phyloP scores from a whole-genome alignment of 179 eudicot genomes.

The Spergularia azorica region DNA sequence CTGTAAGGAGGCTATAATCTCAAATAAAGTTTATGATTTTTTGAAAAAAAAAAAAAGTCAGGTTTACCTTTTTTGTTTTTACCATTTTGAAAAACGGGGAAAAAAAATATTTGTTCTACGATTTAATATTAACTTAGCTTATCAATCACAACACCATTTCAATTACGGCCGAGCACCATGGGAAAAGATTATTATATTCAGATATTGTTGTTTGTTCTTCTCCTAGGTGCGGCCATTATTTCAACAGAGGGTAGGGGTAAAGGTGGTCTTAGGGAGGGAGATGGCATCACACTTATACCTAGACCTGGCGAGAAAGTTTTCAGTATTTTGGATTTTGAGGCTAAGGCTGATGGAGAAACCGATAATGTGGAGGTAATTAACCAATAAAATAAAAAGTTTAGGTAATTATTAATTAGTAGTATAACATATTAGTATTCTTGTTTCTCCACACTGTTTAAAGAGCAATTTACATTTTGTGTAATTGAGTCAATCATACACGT shows the following conservation, averaged over 20 bases:
- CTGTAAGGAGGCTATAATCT: conserved; percentile 21
- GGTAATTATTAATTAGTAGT: neutral
- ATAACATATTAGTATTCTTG: neutral
- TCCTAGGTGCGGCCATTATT: conserved; percentile 27
- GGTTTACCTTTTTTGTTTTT: neutral
- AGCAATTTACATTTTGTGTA: too few relatives aligned
- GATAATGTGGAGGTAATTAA: conserved; percentile 51
- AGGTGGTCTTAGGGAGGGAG: conserved; percentile 31
- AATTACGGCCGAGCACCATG: conserved; percentile 16
- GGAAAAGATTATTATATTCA: conserved; percentile 4
- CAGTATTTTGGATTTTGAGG: conserved; percentile 48
- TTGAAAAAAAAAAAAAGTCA: neutral
- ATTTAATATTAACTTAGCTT: neutral
- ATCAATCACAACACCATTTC: neutral
- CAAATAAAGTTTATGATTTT: neutral
- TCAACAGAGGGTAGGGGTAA: conserved; percentile 28
- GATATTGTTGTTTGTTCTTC: neutral
- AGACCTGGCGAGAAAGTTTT: conserved; percentile 43
- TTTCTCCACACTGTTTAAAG: neutral
- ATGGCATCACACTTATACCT: conserved; percentile 25
- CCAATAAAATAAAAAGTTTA: neutral
- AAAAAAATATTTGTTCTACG: neutral
- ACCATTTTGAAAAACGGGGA: neutral
- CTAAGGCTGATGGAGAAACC: conserved; percentile 39
- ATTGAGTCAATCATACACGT: too few relatives aligned